Evolutionary conservation across 2,329 filamentous ascomycete genomes (phyloP).

Genomic region (Cladosporium sp.): DNA sequence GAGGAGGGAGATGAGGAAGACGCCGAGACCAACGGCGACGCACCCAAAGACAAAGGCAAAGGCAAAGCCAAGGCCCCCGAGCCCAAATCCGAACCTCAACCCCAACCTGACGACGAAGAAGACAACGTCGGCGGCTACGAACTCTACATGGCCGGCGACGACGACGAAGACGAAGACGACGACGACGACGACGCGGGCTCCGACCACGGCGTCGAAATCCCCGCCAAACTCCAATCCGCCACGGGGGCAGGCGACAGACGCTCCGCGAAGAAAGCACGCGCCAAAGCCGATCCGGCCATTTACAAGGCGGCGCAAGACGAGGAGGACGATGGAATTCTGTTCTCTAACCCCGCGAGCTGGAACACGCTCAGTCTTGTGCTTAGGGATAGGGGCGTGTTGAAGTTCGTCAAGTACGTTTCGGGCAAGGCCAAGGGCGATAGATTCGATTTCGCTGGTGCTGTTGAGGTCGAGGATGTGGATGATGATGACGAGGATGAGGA

Average conservation of each 20-base stretch:
- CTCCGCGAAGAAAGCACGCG: constrained; percentile 27
- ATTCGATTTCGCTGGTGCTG: constrained; percentile 82
- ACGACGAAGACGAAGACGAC: constrained; percentile 48
- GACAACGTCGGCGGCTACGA: constrained; percentile 68
- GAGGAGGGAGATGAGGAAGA: constrained; percentile 12
- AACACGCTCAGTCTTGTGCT: constrained; percentile 89
- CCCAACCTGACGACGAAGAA: constrained; percentile 44
- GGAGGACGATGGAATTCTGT: constrained; percentile 72
- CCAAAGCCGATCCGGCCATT: constrained; percentile 67
- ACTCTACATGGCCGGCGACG: constrained; percentile 86
- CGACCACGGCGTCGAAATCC: constrained; percentile 35
- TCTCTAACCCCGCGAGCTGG: constrained; percentile 69
- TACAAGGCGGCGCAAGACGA: constrained; percentile 66
- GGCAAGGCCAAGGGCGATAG: constrained; percentile 76
- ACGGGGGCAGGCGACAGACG: constrained; percentile 46
- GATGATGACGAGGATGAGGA: constrained; percentile 44
- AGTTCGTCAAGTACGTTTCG: constrained; percentile 96
- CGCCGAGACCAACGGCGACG: constrained; percentile 28
- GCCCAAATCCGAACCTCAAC: constrained; percentile 23
- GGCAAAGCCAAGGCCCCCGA: constrained; percentile 22
- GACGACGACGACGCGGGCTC: constrained; percentile 33
- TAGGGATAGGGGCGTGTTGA: constrained; percentile 76
- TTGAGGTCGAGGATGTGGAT: constrained; percentile 54
- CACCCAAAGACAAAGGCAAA: constrained; percentile 23
- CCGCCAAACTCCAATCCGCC: constrained; percentile 22